Base-by-base conservation (phyloP, 331 rosid genomes). In the Ulmus americana region DNA sequence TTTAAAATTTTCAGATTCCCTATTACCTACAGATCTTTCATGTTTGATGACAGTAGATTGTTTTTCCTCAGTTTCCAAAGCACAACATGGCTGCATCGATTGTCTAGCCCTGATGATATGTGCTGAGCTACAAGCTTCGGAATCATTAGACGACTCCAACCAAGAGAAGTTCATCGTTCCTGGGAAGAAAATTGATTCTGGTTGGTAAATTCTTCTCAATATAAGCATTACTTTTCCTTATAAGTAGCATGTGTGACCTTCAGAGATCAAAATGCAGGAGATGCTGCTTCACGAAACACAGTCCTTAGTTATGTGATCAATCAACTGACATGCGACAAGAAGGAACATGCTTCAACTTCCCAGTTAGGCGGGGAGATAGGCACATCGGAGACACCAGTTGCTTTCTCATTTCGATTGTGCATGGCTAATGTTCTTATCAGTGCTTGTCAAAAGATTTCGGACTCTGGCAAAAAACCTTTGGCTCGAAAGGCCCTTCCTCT, bases 391-490 rank as follows among this genome's bases (percentile, higher is more conserved):
- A 72, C 47, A 16, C 70, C 82, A 40, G 39, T 69, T 72, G 76
- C 86, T 65, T 83, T 86, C 54, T 41, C 91, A 42, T 85, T 83
- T 65, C 73, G 75, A 48, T 63, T 88, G 61, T 92, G 96, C 86
- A 84, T 92, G 96, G 96, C 94, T 10, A 92, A 88, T 86, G 97
- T 83, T 71, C 86, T 92, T 56, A 88, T 86, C 74, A 92, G 95
- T 65, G 81, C 91, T 64, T 83, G 90, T 75, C 96, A 91, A 75
- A 91, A 88, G 76, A 74, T 85, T 18, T 69, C 88, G 6, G 90
- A 80, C 66, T 72, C 85, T 16, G 70, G 82, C 50, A 81, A 71
- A 80, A 81, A 80, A 71, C 75, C 35, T 18, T 80, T 86, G 74
- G 90, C 87, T 46, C 70, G 44, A 50, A 79, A 49, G 57, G 75